Conservation (phyloP, 768 basidiomycete species). For the Panaeolus papilionaceus region DNA sequence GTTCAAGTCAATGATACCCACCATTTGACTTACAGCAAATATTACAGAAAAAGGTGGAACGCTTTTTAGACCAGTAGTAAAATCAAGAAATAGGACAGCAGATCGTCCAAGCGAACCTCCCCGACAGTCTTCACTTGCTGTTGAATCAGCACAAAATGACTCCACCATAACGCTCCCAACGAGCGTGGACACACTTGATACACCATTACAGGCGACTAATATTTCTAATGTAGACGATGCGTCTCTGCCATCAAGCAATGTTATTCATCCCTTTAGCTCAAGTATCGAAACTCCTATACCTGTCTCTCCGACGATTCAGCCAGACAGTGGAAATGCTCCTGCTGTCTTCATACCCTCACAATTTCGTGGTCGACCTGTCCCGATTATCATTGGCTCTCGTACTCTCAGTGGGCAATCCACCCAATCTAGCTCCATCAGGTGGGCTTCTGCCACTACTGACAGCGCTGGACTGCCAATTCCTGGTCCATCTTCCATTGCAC, state of each 20-base stretch:
- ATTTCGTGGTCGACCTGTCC: background rate
- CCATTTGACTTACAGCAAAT: constrained; percentile 20
- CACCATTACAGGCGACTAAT: background rate
- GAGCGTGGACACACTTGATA: background rate
- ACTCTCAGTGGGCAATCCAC: background rate
- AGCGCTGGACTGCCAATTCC: background rate
- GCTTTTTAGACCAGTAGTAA: constrained; percentile 71
- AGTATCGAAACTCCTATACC: background rate
- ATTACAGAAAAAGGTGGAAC: constrained; percentile 71
- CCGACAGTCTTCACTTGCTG: constrained; percentile 35
- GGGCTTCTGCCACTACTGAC: background rate
- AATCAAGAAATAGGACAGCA: constrained; percentile 53
- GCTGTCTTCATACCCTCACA: background rate
- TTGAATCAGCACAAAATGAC: constrained; percentile 22
- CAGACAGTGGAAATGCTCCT: background rate
- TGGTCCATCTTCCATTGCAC: background rate
- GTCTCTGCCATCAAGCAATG: background rate
- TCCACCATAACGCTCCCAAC: background rate
- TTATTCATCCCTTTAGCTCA: background rate
- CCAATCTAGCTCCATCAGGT: background rate
- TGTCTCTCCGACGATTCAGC: background rate
- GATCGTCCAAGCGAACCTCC: constrained; percentile 25
- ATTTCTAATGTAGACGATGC: background rate
- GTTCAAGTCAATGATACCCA: constrained; percentile 6
- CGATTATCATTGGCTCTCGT: background rate